Percentiles rank a stretch among this genome's conserved stretches.
phyloP scores from a whole-genome alignment of 129 eudicot genomes.

The Pulicaria dysenterica region DNA sequence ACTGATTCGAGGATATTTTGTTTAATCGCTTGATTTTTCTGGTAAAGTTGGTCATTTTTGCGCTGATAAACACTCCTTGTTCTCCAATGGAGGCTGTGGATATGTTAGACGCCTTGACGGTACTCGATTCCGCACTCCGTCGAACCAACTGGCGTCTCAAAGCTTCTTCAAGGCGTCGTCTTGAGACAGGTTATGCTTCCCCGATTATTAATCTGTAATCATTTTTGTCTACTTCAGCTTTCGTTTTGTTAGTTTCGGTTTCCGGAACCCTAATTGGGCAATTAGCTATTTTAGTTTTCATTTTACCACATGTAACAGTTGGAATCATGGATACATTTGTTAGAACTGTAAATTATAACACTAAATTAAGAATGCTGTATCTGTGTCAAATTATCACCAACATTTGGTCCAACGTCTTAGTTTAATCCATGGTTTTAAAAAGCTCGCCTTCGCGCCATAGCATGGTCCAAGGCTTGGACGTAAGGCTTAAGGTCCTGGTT shows the following conservation, averaged over 20 bases:
- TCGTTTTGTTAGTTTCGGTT: neutral
- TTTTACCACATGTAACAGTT: constrained; percentile 2
- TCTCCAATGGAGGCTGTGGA: constrained; percentile 39
- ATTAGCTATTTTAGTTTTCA: neutral
- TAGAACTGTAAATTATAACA: constrained; percentile 4
- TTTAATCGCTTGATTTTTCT: too few relatives aligned
- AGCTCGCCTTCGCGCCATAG: too few relatives aligned
- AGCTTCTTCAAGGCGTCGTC: constrained; percentile 68
- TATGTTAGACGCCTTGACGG: constrained; percentile 36
- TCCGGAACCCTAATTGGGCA: constrained; percentile 22
- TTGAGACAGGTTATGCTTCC: constrained; percentile 56
- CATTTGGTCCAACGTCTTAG: too few relatives aligned
- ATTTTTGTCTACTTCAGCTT: neutral
- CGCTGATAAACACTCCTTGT: constrained; percentile 3
- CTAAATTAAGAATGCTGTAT: constrained; percentile 9
- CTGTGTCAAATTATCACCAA: too few relatives aligned
- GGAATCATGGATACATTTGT: neutral
- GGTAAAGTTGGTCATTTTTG: too few relatives aligned
- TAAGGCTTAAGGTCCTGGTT: too few relatives aligned
- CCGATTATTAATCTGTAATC: neutral
- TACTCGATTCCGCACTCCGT: constrained; percentile 50
- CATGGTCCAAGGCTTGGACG: too few relatives aligned
- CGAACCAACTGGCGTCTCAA: constrained; percentile 70
- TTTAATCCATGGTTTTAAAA: too few relatives aligned
- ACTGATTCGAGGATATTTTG: too few relatives aligned